A percentile compares a stretch with the other conserved stretches of the same genome.
These are phyloP conservation scores for Fusarium temperatum DNA, from an alignment of 2,329 filamentous ascomycete species.

Conservation along the genomic window DNA sequence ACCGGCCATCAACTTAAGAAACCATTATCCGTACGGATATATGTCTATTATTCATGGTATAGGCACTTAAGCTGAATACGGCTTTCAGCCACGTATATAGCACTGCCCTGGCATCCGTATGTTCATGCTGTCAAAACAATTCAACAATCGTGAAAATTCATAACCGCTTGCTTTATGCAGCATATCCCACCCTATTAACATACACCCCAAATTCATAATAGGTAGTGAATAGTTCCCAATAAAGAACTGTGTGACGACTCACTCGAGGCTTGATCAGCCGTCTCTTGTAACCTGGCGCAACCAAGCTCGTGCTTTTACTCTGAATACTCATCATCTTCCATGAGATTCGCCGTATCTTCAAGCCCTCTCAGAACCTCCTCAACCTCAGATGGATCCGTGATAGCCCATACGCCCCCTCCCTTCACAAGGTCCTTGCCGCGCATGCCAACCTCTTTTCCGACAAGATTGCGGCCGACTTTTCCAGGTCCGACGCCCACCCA, in stretches of 20 bases:
- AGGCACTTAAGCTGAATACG: background rate
- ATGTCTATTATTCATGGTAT: background rate
- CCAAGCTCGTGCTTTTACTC: conserved; percentile 23
- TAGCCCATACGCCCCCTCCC: conserved; percentile 92
- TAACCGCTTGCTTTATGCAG: conserved; percentile 10
- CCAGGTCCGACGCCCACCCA: conserved; percentile 95
- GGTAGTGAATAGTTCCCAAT: background rate
- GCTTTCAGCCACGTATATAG: background rate
- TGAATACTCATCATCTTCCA: conserved; percentile 58
- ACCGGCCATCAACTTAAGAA: conserved; percentile 27
- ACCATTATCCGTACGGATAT: background rate
- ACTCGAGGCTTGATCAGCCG: conserved; percentile 3
- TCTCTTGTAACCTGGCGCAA: background rate
- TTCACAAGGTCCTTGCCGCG: conserved; percentile 79
- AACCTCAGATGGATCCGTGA: conserved; percentile 81
- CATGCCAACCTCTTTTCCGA: conserved; percentile 95
- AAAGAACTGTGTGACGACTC: background rate
- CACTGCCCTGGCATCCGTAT: background rate
- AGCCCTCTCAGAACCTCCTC: conserved; percentile 73
- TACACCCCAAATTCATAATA: conserved; percentile 8
- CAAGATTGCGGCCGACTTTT: conserved; percentile 91
- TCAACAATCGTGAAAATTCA: background rate
- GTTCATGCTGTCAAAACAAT: conserved; percentile 6
- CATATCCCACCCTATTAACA: conserved; percentile 8
- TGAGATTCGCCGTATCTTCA: conserved; percentile 68